A percentile compares a stretch with the other conserved stretches of the same genome.
phyloP scores from a whole-genome alignment of 2,329 filamentous ascomycete species.

The Colletotrichum siamense region DNA sequence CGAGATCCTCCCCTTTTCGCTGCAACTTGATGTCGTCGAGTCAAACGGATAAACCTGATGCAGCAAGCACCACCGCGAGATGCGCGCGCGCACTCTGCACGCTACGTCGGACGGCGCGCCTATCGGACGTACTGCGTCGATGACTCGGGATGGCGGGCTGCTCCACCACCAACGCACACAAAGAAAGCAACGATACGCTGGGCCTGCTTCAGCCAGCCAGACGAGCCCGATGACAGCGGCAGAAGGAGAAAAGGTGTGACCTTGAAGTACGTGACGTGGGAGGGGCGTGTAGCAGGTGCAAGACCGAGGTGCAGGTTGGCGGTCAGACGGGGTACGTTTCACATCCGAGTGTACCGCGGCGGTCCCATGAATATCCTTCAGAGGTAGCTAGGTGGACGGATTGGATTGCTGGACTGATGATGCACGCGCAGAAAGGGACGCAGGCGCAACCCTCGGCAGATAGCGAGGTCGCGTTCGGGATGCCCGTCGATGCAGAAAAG shows the following conservation, averaged over 20 bases:
- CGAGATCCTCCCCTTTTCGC: neutral
- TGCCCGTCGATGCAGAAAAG: conserved; percentile 1
- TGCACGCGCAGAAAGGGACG: neutral
- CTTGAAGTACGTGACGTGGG: neutral
- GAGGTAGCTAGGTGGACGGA: neutral
- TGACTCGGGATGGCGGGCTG: neutral
- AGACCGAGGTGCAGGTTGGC: neutral
- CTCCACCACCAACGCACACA: neutral
- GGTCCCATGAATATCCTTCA: neutral
- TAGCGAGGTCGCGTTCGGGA: neutral
- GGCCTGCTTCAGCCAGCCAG: neutral
- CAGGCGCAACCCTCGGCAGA: neutral
- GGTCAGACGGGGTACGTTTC: conserved; percentile 6
- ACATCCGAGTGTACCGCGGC: neutral
- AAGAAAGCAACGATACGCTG: neutral
- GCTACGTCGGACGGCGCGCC: neutral
- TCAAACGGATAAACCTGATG: neutral
- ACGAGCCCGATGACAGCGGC: neutral
- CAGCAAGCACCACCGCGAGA: neutral
- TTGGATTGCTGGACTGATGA: neutral
- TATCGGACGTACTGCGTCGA: neutral
- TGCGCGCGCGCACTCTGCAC: neutral
- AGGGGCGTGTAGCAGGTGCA: neutral
- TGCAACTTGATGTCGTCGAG: neutral
- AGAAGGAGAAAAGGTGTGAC: neutral